These are phyloP conservation scores for Hanseniaspora gamundiae DNA, from an alignment of 1,139 yeast species.

Conservation along the genomic window DNA sequence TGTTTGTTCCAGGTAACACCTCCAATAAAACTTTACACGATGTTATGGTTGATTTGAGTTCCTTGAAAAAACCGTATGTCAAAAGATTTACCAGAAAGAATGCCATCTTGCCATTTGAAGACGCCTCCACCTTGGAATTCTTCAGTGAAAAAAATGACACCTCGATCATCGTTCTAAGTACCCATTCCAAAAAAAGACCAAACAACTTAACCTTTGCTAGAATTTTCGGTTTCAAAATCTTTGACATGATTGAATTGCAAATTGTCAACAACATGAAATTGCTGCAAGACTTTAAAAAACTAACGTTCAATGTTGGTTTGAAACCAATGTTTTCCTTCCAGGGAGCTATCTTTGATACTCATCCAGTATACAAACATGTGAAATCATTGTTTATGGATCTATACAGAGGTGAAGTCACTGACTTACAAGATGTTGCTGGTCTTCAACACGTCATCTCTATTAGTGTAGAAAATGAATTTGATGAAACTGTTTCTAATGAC, in stretches of 20 bases:
- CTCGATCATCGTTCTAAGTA: slow-evolving; percentile 71
- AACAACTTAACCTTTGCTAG: slow-evolving; percentile 80
- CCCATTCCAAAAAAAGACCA: slow-evolving; percentile 85
- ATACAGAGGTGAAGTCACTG: slow-evolving; percentile 77
- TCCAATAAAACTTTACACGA: slow-evolving; percentile 74
- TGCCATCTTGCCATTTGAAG: slow-evolving; percentile 88
- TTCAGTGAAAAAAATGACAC: slow-evolving; percentile 90
- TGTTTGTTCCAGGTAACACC: slow-evolving; percentile 84
- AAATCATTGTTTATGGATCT: slow-evolving; percentile 86
- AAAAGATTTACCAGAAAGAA: slow-evolving; percentile 83
- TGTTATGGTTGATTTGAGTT: slow-evolving; percentile 79
- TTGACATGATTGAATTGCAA: slow-evolving; percentile 87
- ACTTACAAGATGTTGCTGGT: slow-evolving; percentile 87
- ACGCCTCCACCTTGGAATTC: slow-evolving; percentile 74
- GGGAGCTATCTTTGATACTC: slow-evolving; percentile 83
- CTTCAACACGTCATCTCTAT: slow-evolving; percentile 80
- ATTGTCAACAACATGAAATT: slow-evolving; percentile 60
- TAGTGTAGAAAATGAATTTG: slow-evolving; percentile 60
- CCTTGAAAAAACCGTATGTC: slow-evolving; percentile 83
- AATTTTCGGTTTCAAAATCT: slow-evolving; percentile 79
- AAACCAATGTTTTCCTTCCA: slow-evolving; percentile 92
- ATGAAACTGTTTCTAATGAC: slow-evolving; percentile 49
- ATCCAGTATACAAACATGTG: slow-evolving; percentile 75
- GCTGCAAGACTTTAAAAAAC: slow-evolving; percentile 65
- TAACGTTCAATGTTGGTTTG: slow-evolving; percentile 76